A percentile compares a stretch with the other conserved stretches of the same genome.
phyloP scores from a whole-genome alignment of 225 moss, liverwort and hornwort genomes.

The Takakia lepidozioides region DNA sequence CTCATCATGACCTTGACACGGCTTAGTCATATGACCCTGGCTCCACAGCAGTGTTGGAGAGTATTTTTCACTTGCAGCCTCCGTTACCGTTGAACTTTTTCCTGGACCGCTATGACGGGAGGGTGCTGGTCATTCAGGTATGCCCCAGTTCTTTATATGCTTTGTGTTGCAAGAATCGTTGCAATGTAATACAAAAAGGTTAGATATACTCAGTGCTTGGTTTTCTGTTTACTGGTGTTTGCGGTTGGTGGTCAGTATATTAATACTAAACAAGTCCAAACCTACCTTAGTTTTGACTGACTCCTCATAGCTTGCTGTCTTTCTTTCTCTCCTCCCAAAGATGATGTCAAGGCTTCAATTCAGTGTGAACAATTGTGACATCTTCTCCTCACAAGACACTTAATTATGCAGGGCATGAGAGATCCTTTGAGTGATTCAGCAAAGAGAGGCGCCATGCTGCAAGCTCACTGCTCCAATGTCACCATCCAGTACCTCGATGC shows the following conservation, averaged over 20 bases:
- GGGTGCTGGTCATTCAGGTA: conserved; percentile 82
- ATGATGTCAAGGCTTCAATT: no score
- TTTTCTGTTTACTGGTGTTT: no score
- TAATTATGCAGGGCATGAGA: conserved; percentile 50
- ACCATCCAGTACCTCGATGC: conserved; percentile 76
- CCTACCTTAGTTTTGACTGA: neutral
- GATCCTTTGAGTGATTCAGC: conserved; percentile 84
- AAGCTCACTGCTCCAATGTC: conserved; percentile 82
- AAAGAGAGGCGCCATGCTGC: conserved; percentile 69
- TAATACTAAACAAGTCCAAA: neutral
- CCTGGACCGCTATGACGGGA: conserved; percentile 67
- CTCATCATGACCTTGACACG: conserved; percentile 32
- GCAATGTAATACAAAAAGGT: no score
- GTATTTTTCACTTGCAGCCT: conserved; percentile 65
- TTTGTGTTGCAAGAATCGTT: no score
- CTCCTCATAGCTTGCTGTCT: neutral
- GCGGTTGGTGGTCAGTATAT: neutral
- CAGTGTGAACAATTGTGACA: no score
- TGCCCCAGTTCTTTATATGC: no score
- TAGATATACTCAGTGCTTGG: no score
- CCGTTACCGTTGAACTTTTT: conserved; percentile 90
- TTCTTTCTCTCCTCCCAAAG: no score
- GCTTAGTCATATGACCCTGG: conserved; percentile 86
- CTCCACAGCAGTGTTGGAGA: conserved; percentile 76
- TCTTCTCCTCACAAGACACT: no score